Conservation (phyloP, 768 basidiomycete species). For the Xerocomus potaroensis region DNA sequence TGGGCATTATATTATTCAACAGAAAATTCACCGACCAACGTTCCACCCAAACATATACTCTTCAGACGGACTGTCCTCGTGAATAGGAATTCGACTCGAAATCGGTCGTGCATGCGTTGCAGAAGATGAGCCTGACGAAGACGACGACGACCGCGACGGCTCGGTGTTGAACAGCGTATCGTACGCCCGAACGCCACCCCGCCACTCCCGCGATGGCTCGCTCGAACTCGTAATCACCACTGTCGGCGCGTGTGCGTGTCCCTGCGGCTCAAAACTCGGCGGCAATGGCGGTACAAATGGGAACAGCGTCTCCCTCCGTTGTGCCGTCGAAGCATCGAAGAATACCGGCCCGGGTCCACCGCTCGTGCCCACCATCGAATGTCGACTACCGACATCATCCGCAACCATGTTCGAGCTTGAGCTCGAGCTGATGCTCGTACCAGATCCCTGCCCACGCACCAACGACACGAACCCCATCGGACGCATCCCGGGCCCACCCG, state of each 20-base stretch:
- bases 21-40: not conserved
- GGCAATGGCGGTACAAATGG: slow-evolving; percentile 7
- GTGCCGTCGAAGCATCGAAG: slow-evolving; percentile 5
- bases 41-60: slow-evolving; percentile 17
- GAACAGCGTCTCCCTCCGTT: slow-evolving; percentile 13
- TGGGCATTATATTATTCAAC: slow-evolving; percentile 12
- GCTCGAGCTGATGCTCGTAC: slow-evolving; percentile 13
- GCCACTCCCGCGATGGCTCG: slow-evolving; percentile 15
- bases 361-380: not conserved
- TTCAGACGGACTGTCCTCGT: slow-evolving; percentile 17
- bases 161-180: slow-evolving; percentile 8
- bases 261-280: slow-evolving; percentile 5
- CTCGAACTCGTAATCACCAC: slow-evolving; percentile 7
- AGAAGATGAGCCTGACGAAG: slow-evolving; percentile 9
- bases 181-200: slow-evolving; percentile 6
- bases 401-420: slow-evolving; percentile 10
- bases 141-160: slow-evolving; percentile 18
- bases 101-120: slow-evolving; percentile 8
- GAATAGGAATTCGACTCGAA: slow-evolving; percentile 16
- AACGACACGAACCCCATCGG: slow-evolving; percentile 12
- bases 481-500: slow-evolving; percentile 12
- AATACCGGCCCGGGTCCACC: slow-evolving; percentile 3
- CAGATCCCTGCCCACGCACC: slow-evolving; percentile 15
- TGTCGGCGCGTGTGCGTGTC: not conserved
- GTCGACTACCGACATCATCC: slow-evolving; percentile 13